Base-by-base conservation (phyloP, 2,329 filamentous ascomycete species). In the Diaporthe sp. region DNA sequence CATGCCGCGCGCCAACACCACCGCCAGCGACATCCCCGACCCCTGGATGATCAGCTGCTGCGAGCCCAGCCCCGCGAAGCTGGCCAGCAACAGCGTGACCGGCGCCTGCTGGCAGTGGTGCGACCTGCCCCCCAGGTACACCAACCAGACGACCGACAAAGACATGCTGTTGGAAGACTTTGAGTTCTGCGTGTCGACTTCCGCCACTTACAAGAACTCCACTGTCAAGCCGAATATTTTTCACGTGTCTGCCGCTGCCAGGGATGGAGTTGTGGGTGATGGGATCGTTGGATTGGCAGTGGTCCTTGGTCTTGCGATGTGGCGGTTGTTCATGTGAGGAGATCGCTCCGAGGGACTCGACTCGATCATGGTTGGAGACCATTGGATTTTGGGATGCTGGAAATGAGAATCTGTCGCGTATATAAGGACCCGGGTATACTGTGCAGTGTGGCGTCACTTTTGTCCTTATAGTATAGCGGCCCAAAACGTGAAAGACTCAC, bases 41-140 rank as follows among this genome's bases (percentile, higher is more conserved):
- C 39, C 3, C 39, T 62, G 59, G 59, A 62, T 62, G 59, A 25
- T 46, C 39, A 46, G 12, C 59, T 62, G 59, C 59, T 44, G 59
- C 39, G 25, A 19, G 39, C 59, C 59, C 39, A 44, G 17, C 39
- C 7, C n/a, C 3, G 59, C 19, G 37, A 25, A 13, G 39, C 25
- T 62, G 59, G 59, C 59, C n/a, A 62, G n/a, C 39, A 39, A 62
- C 59, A 17, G 25, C 25, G 10, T 2, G n/a, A 62, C 39, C 13
- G 59, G 59, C n/a, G 28, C n/a, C 7, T 62, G 59, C 39, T 62
- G 59, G 39, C 39, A 62, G 39, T 62, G 59, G 59, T 62, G 39
- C 59, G 59, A 62, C 25, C 39, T 62, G 59, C 59, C 59, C 25
- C n/a, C 25, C n/a, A 28, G 9, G 39, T 44, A 46, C 8, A 62